phyloP scores from a whole-genome alignment of 768 basidiomycete species.

The Tephrocybe rancida region DNA sequence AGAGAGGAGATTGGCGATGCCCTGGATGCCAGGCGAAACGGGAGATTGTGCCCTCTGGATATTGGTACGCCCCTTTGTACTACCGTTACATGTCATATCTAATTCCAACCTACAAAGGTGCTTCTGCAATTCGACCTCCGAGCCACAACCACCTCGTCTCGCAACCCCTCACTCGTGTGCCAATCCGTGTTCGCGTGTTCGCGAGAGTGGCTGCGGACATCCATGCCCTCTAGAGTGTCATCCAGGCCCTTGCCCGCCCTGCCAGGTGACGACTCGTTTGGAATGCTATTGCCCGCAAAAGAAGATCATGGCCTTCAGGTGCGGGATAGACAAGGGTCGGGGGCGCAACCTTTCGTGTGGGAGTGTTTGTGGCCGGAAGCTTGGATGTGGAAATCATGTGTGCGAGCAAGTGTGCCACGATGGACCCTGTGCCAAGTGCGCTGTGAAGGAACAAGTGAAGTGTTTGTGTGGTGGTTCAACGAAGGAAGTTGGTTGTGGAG shows the following conservation, averaged over 20 bases:
- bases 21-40: slow-evolving; percentile 90
- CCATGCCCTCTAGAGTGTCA: slow-evolving; percentile 87
- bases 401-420: slow-evolving; percentile 77
- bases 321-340: slow-evolving; percentile 44
- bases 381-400: slow-evolving; percentile 73
- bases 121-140: slow-evolving; percentile 77
- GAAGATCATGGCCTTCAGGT: slow-evolving; percentile 57
- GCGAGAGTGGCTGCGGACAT: slow-evolving; percentile 68
- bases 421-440: slow-evolving; percentile 73
- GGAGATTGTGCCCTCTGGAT: slow-evolving; percentile 62
- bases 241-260: slow-evolving; percentile 96
- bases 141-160: slow-evolving; percentile 71
- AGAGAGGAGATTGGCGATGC: slow-evolving; percentile 85
- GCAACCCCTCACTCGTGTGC: slow-evolving; percentile 81
- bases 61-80: slow-evolving; percentile 50
- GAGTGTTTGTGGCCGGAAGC: slow-evolving; percentile 40
- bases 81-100: not conserved
- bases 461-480: slow-evolving; percentile 85
- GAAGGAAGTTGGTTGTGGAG: slow-evolving; percentile 66
- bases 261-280: slow-evolving; percentile 75
- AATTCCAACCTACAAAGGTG: slow-evolving; percentile 52
- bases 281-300: slow-evolving; percentile 79
- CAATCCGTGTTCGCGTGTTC: slow-evolving; percentile 62
- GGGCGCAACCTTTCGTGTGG: slow-evolving; percentile 43
- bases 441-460: slow-evolving; percentile 46